Base-by-base conservation (phyloP, 116 monocot species). In the Trichopus zeylanicus region DNA sequence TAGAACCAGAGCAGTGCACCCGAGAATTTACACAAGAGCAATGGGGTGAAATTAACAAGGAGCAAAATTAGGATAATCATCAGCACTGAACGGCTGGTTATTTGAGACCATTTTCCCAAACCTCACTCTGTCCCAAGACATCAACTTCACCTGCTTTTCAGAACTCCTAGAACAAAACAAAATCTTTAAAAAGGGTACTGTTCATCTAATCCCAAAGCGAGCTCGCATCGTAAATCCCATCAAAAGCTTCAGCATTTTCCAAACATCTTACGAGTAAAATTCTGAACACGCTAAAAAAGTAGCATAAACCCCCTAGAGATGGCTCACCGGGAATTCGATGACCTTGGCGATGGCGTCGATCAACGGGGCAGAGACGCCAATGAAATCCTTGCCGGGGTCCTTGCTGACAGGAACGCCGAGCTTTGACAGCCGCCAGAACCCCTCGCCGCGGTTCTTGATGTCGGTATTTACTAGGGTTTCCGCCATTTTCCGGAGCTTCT, bases 371-470 rank as follows among this genome's bases (percentile, higher is more conserved):
- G 97, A 97, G 31, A 97, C 73, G 4, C 66, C 85, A 13, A 73
- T 5, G 63, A 80, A 81, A 54, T 97, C 97, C 80, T 97, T 97
- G 24, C 97, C 97, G 53, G 87, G 84, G 63, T 97, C 97, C 47
- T 77, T 82, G 26, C 60, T 38, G 7, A 70, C 87, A 18, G 97
- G 87, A 27, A 97, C 87, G 7, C 72, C 73, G 63, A 97, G 97
- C 77, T 85, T 91, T n/a, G 75, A 97, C 30, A 97, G 67, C 70
- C 97, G 72, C 97, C 97, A 97, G 67, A 86, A 84, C 7, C 97
- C 97, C 1, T 87, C 84, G n/a, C 80, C 84, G 42, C 70, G 65
- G 61, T 75, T 78, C 51, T 54, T 56, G 20, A 73, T 60, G 18
- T 84, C 87, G 7, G 59, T 71, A 26, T 67, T 56, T 26, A 74